Base-by-base conservation (phyloP, 176 grass and related monocot species). In the Ensete ventricosum region DNA sequence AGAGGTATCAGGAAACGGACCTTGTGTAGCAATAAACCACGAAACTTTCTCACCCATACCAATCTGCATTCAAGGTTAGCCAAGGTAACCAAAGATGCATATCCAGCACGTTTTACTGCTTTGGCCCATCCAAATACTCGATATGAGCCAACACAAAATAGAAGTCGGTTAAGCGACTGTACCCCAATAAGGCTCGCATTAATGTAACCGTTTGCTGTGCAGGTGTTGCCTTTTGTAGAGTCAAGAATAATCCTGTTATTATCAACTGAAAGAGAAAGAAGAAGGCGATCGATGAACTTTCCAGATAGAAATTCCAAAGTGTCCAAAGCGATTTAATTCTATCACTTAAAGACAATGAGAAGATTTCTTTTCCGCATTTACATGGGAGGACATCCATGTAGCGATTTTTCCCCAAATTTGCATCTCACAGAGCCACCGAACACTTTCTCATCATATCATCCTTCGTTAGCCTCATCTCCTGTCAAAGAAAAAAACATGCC, bases 171-270 rank as follows among this genome's bases (percentile, higher is more conserved):
- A 53, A 62, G 0, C 52, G 73, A 55, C 11, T 48, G 78, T 84
- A 99, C 95, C 83, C 69, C 62, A 94, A 99, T 52, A 84, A 69
- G 77, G 84, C 90, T 99, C 64, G 95, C 95, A 79, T 99, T 99
- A 63, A 99, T 94, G 78, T 91, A 99, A 66, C 72, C 88, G 34
- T 87, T 84, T 8, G 71, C 68, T 69, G 69, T 63, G 69, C 79
- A 59, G 23, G 21, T 81, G 52, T 67, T 76, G 16, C 54, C 82
- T 49, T 74, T 63, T 29, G 75, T 68, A 50, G 71, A 75, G 70
- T 79, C 9, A 17, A 99, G 54, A 55, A 23, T 14, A 55, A 99
- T 81, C 59, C 90, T 77, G 53, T 76, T 85, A 66, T 76, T 14
- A 51, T 99, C 88, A 89, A 80, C 95, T 99, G 48, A 77, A 52